Percentiles rank a stretch among this genome's conserved stretches.
These are phyloP conservation scores for Fonsecaea multimorphosa DNA, from an alignment of 2,329 filamentous ascomycete genomes.

Conservation along the genomic window DNA sequence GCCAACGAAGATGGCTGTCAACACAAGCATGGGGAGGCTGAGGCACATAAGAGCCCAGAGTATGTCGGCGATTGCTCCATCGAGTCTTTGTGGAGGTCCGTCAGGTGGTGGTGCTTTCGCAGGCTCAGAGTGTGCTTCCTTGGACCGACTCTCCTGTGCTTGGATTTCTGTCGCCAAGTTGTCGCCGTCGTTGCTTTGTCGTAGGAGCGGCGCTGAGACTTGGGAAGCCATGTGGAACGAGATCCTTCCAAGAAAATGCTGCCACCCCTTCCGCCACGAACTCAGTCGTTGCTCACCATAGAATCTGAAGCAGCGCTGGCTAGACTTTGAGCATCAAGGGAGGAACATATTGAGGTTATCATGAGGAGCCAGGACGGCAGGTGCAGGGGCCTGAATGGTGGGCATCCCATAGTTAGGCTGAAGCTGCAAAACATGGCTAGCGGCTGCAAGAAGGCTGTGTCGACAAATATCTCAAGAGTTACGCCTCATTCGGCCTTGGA, in stretches of 20 bases:
- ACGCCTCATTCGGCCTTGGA: background rate
- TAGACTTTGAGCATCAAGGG: background rate
- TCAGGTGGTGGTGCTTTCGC: background rate
- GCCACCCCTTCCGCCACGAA: background rate
- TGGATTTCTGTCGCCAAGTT: background rate
- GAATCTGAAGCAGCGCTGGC: background rate
- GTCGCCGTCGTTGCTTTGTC: background rate
- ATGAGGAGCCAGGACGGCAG: background rate
- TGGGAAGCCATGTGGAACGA: slow-evolving; percentile 6
- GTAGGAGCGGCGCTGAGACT: background rate
- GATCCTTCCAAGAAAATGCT: background rate
- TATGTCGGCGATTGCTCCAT: slow-evolving; percentile 19
- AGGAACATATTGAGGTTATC: background rate
- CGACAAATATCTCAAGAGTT: background rate
- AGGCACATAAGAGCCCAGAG: slow-evolving; percentile 15
- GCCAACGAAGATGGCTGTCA: slow-evolving; percentile 21
- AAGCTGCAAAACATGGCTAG: background rate
- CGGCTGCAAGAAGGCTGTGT: background rate
- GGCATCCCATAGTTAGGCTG: background rate
- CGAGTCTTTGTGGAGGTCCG: background rate
- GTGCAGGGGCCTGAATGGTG: background rate
- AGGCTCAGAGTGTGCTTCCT: background rate
- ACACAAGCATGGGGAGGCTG: slow-evolving; percentile 23
- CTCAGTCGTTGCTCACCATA: background rate
- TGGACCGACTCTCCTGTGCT: background rate